Evolutionary conservation across 352 stramenopile genomes (phyloP), one percentile per base, ranked within the genome.

Genomic region (Blastocystis sp.): DNA sequence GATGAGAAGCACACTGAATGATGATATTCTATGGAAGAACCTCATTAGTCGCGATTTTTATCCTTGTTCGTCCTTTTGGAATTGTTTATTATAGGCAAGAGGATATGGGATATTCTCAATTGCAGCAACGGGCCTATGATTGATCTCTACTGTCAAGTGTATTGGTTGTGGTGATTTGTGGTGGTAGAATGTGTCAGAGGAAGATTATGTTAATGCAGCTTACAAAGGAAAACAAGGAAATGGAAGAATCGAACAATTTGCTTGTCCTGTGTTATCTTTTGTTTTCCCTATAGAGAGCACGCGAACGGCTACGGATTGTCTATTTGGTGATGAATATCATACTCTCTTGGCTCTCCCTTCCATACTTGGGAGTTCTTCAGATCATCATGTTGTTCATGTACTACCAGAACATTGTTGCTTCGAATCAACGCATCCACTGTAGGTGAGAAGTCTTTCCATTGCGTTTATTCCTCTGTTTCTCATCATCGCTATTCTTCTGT

Each of bases 291-390:
- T 81, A 81, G 70, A 81, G 55, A 41, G 50, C 70, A 0, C 70
- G 50, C 20, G 70, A 81, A 26, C 70, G 70, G 6, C 37, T 81
- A 4, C 20, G 70, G 4, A 65, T 81, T 11, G 11, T 81, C 0
- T 81, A 45, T 43, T 41, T 81, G 7, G 55, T 81, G n/a, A 53
- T 81, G 26, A 81, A 81, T 47, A 81, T 81, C n/a, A 26, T 81
- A 0, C 45, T 81, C 11, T 66, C 70, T 20, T 81, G 70, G 70
- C 41, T 81, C 7, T 62, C 34, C 43, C 70, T 81, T 20, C 70
- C 70, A 34, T 81, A 81, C 50, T 47, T 81, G 50, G 50, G 70
- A 30, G 45, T 81, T 43, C 70, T 81, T 37, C 70, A 81, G n/a
- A 34, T 81, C 24, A n/a, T 81, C 18, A 45, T 81, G 24, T 53